Evolutionary conservation across 768 basidiomycete species (phyloP), one percentile per base, ranked within the genome.

Genomic region (Asterophora parasitica): DNA sequence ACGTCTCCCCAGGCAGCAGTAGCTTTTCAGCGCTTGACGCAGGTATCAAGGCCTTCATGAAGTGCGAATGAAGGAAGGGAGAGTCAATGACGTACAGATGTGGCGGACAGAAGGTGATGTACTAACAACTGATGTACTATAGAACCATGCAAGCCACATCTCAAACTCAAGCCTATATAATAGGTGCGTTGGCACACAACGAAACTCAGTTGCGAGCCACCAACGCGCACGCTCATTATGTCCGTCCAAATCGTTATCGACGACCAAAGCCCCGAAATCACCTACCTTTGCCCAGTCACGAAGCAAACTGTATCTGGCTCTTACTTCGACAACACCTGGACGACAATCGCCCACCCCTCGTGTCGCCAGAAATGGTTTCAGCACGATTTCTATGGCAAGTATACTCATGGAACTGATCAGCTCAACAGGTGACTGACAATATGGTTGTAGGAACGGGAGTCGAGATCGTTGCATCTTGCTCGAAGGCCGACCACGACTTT

Each of bases 251-350:
- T 69, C 48, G 58, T 72, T 49, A 58, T 74, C 45, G 70, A 73
- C 57, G 72, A 73, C 55, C 70, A 68, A 46, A 65, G 67, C 55
- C 35, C 53, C 1, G 56, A 59, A 27, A 49, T 73, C 52, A 52
- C 63, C 20, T 74, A 71, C 49, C 60, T 71, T 10, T 74, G 72
- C 48, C 61, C 65, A 9, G 60, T 67, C 3, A 53, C 58, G 10
- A 61, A 68, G 32, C 61, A 71, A 36, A 50, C 44, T 7, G 65
- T 71, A 8, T 50, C 60, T 26, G 66, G 68, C 16, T 57, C 67
- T 13, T 72, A 68, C 53, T 67, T 63, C 50, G 68, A 66, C 50
- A 64, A 66, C 49, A 70, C 70, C 4, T 72, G 72, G 71, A 66
- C 70, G 7, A 61, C 65, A 10, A 62, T 67, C 30, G 53, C 60